Evolutionary conservation across 164 flowering plant genomes (phyloP), one percentile per base, ranked within the genome.

Genomic region (Umbellularia californica): DNA sequence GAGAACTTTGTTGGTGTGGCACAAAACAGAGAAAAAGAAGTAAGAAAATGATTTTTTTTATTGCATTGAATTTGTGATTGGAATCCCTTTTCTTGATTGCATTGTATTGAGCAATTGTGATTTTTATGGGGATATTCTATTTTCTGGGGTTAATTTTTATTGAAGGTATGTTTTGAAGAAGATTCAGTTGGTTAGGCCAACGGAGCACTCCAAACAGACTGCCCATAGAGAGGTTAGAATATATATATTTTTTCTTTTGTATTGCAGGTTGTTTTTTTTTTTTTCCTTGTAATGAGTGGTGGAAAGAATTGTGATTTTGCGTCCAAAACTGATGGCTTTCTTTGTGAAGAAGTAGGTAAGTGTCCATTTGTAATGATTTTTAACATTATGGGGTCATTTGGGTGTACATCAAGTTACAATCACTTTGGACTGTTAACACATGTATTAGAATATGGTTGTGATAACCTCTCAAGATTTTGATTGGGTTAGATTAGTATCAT

Each of bases 91-190:
- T 55, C n/a, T 51, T 1, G 30, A 19, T 35, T 33, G 50, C 27
- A n/a, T 28, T 5, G 15, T 33, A 5, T 33, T 28, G 24, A 24
- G 47, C 2, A 67, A 30, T 5, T 5, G 50, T 12, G 28, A 23
- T 12, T 30, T 22, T 58, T 35, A 9, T 51, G 63, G 19, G 1
- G 23, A 19, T 20, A 50, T 41, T 23, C 20, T 7, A 0, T 5
- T 70, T 51, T 27, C 14, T 52, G 13, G 9, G 51, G 25, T 25
- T 24, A 24, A 11, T 63, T 13, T 63, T 22, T 33, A 0, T 33
- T 71, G 64, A 70, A 82, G 84, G 69, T 82, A 82, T 82, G 81
- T 82, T 30, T 28, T 82, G 78, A 82, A 82, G 79, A 82, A 77
- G 80, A 82, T 82, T 71, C 79, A 75, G 11, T 52, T 82, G 28